A percentile compares a stretch with the other conserved stretches of the same genome.
These are phyloP conservation scores for Xylaria sp. DNA, from an alignment of 2,329 filamentous ascomycete species.

Conservation along the genomic window DNA sequence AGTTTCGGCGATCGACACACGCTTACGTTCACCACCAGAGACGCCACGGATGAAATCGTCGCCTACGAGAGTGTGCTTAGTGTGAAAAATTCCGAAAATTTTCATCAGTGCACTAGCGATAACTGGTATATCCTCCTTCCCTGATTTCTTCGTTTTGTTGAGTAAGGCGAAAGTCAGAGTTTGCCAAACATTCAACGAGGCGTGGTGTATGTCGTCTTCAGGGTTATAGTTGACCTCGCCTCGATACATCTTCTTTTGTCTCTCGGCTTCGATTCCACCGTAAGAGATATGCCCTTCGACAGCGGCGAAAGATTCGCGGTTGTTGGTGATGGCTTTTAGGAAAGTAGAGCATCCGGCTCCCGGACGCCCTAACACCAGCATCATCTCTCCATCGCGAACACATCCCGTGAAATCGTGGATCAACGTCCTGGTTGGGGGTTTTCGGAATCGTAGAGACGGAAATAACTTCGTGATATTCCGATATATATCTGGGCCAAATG, in stretches of 20 bases:
- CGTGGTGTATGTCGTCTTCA: conserved; percentile 81
- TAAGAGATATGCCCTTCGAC: conserved; percentile 78
- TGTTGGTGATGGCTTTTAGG: conserved; percentile 79
- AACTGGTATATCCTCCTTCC: conserved; percentile 71
- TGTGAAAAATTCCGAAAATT: conserved; percentile 84
- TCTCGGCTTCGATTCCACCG: conserved; percentile 74
- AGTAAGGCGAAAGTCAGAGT: conserved; percentile 79
- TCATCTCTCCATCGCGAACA: conserved; percentile 76
- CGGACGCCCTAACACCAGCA: conserved; percentile 74
- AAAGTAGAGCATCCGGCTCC: conserved; percentile 82
- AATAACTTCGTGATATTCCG: conserved; percentile 62
- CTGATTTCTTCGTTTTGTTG: conserved; percentile 78
- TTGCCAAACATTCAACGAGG: conserved; percentile 79
- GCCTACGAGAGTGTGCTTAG: conserved; percentile 79
- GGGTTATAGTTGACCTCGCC: conserved; percentile 83
- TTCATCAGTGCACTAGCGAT: conserved; percentile 77
- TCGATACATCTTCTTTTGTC: conserved; percentile 74
- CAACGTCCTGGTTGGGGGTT: conserved; percentile 53
- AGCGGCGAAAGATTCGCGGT: conserved; percentile 71
- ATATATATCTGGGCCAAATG: conserved; percentile 84
- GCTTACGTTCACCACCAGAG: conserved; percentile 83
- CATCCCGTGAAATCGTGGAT: conserved; percentile 75
- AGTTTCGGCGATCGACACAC: conserved; percentile 82
- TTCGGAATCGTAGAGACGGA: conserved; percentile 47
- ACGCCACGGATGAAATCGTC: conserved; percentile 78